Conservation (phyloP, 176 grass and related monocot genomes). For the Metroxylon sagu region DNA sequence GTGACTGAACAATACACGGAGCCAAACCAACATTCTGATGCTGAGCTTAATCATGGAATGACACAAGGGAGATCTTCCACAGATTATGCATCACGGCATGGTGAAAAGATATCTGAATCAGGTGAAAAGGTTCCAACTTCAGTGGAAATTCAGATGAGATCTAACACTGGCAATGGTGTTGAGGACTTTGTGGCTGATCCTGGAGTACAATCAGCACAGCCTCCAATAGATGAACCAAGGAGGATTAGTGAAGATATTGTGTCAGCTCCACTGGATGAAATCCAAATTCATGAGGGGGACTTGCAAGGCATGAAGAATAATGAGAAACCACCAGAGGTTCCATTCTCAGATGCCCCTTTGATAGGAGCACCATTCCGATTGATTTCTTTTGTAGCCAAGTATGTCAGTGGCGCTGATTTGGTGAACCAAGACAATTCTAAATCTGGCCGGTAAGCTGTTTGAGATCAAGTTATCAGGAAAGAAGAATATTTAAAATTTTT, state of each 20-base stretch:
- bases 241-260: conserved; percentile 48
- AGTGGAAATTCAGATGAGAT: conserved; percentile 9
- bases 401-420: conserved; percentile 83
- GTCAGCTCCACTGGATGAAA: conserved; percentile 56
- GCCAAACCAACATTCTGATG: conserved; percentile 11
- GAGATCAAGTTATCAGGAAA: conserved; percentile 8
- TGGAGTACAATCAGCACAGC: conserved; percentile 22
- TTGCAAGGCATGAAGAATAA: conserved; percentile 16
- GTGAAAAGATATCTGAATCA: neutral
- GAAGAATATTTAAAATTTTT: no score
- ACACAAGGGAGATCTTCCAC: conserved; percentile 11
- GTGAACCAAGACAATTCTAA: conserved; percentile 31
- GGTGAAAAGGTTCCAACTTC: neutral
- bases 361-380: conserved; percentile 82
- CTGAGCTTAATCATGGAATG: conserved; percentile 24
- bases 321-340: conserved; percentile 24
- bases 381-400: conserved; percentile 89
- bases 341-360: conserved; percentile 74
- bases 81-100: conserved; percentile 26
- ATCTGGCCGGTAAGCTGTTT: conserved; percentile 2
- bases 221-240: conserved; percentile 34
- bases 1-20: conserved; percentile 28
- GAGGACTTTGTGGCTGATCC: conserved; percentile 21
- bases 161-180: conserved; percentile 3
- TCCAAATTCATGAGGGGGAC: conserved; percentile 53